Evolutionary conservation across 306 rosid species (phyloP).

Genomic region (Amphicarpaea edgeworthii): DNA sequence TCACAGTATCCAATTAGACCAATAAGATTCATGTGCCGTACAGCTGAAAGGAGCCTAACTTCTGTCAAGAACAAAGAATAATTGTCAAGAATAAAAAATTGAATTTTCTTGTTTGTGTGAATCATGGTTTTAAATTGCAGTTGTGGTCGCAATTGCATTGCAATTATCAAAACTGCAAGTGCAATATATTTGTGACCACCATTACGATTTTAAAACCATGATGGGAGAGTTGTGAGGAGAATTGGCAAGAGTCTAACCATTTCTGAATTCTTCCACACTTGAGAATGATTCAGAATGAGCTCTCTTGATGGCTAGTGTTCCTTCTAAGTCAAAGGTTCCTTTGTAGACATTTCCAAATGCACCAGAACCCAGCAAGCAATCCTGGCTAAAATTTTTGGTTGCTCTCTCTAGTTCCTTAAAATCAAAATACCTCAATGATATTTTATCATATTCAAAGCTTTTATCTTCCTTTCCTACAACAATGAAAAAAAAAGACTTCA

Average conservation of each 20-base stretch:
- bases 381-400: constrained; percentile 70
- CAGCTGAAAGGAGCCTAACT: constrained; percentile 71
- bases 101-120: constrained; percentile 1
- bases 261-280: constrained; percentile 69
- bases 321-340: constrained; percentile 63
- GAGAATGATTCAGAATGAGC: constrained; percentile 64
- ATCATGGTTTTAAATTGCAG: not conserved
- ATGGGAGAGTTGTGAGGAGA: constrained; percentile 5
- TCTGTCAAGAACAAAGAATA: constrained; percentile 56
- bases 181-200: not conserved
- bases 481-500: not conserved
- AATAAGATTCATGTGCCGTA: constrained; percentile 75
- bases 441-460: constrained; percentile 52
- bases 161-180: not conserved
- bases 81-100: constrained; percentile 11
- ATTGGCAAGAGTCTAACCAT: constrained; percentile 53
- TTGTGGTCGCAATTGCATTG: not conserved
- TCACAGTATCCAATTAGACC: constrained; percentile 85
- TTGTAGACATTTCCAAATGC: constrained; percentile 79
- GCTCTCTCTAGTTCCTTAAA: constrained; percentile 72
- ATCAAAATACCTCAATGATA: constrained; percentile 59
- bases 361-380: constrained; percentile 77
- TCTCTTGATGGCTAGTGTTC: constrained; percentile 78
- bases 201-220: not conserved
- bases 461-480: constrained; percentile 41